Percentiles rank a stretch among this genome's conserved stretches.
Conservation (phyloP, 2,329 filamentous ascomycete genomes). For the Calonectria crousiana region DNA sequence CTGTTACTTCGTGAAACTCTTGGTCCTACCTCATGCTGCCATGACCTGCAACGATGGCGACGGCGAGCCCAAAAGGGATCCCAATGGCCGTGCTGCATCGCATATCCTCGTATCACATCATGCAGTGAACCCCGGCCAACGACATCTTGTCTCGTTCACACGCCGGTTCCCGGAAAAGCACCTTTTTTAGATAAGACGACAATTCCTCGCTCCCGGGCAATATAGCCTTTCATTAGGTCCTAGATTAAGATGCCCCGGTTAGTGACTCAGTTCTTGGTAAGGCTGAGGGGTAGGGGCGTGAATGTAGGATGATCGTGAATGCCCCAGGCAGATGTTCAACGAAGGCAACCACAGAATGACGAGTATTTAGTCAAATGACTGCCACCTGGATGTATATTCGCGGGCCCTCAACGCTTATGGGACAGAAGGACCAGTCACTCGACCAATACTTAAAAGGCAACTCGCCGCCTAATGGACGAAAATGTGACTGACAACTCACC, state of each 20-base stretch:
- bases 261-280: constrained; percentile 50
- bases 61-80: constrained; percentile 22
- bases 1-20: constrained; percentile 18
- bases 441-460: constrained; percentile 15
- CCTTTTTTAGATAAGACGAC: constrained; percentile 94
- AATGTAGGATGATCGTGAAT: constrained; percentile 32
- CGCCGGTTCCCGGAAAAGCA: constrained; percentile 91
- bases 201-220: constrained; percentile 88
- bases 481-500: constrained; percentile 62
- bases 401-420: constrained; percentile 5
- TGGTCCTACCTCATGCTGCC: constrained; percentile 25
- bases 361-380: constrained; percentile 43
- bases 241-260: constrained; percentile 53
- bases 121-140: constrained; percentile 18
- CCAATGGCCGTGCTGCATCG: constrained; percentile 28
- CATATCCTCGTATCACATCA: constrained; percentile 18
- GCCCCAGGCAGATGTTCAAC: constrained; percentile 36
- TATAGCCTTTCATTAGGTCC: constrained; percentile 98
- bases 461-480: constrained; percentile 14
- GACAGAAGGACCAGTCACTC: constrained; percentile 4
- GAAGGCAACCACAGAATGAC: constrained; percentile 40
- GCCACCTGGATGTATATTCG: constrained; percentile 28
- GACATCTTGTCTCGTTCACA: constrained; percentile 52
- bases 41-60: constrained; percentile 17
- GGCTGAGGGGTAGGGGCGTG: constrained; percentile 37